phyloP scores from a whole-genome alignment of 192 early-diverging fungal genomes.

The Linnemannia hyalina region DNA sequence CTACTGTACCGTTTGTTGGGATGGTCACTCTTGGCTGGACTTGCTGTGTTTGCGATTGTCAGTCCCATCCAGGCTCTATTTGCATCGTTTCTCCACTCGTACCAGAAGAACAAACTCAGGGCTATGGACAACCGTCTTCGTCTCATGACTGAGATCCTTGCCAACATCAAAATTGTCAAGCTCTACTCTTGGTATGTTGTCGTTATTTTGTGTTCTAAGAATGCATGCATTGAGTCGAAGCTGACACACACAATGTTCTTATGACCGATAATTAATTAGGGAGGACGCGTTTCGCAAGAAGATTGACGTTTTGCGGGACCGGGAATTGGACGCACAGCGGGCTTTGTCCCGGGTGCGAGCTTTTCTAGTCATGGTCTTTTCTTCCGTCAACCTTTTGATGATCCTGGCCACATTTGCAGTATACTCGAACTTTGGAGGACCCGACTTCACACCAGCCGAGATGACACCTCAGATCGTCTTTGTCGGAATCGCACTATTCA shows the following conservation, averaged over 20 bases:
- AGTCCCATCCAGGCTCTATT: conserved; percentile 21
- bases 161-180: conserved; percentile 53
- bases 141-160: conserved; percentile 36
- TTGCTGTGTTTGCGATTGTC: conserved; percentile 27
- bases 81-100: conserved; percentile 6
- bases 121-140: conserved; percentile 37
- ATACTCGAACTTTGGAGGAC: conserved; percentile 41
- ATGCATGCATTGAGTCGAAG: neutral
- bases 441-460: conserved; percentile 31
- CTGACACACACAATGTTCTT: neutral
- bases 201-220: neutral
- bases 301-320: conserved; percentile 22
- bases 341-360: conserved; percentile 19
- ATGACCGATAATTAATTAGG: conserved; percentile 8
- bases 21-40: conserved; percentile 36
- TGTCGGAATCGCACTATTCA: conserved; percentile 73
- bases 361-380: conserved; percentile 30
- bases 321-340: conserved; percentile 28
- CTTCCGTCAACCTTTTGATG: conserved; percentile 41
- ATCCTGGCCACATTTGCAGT: conserved; percentile 29
- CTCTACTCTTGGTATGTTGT: conserved; percentile 31
- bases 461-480: conserved; percentile 66
- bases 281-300: conserved; percentile 28
- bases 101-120: conserved; percentile 23
- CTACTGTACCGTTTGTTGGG: conserved; percentile 42